A percentile compares a stretch with the other conserved stretches of the same genome.
Conservation (phyloP, 2,329 filamentous ascomycete genomes). For the Phoma herbarum region DNA sequence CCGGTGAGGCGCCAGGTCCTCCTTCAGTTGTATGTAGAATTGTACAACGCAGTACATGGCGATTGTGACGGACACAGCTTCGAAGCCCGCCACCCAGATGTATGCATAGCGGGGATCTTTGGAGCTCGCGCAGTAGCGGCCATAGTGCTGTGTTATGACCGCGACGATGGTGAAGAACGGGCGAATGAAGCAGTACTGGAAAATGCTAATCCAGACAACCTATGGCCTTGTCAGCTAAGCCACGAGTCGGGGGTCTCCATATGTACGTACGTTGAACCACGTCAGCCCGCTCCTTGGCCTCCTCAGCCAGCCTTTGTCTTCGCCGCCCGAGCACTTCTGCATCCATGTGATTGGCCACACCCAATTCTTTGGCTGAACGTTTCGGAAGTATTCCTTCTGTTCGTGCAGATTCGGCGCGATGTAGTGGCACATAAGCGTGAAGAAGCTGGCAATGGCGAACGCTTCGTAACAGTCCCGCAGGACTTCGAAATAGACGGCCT, state of each 20-base stretch:
- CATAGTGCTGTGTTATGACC: constrained; percentile 74
- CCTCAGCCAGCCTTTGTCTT: constrained; percentile 71
- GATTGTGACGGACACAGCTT: constrained; percentile 75
- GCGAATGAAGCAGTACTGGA: constrained; percentile 85
- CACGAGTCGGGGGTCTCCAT: not conserved
- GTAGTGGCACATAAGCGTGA: constrained; percentile 82
- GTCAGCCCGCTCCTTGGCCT: constrained; percentile 83
- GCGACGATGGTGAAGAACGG: constrained; percentile 82
- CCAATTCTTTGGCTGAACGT: constrained; percentile 74
- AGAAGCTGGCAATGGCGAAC: constrained; percentile 87
- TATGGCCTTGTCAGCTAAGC: constrained; percentile 40
- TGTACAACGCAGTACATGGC: constrained; percentile 92
- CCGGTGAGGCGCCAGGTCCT: constrained; percentile 71
- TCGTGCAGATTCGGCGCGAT: constrained; percentile 78
- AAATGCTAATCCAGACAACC: constrained; percentile 81
- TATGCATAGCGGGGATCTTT: constrained; percentile 82
- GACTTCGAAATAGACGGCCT: constrained; percentile 82
- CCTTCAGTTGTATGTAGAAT: constrained; percentile 80
- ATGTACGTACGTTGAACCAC: constrained; percentile 76
- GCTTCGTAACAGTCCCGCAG: constrained; percentile 88
- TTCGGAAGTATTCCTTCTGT: constrained; percentile 83
- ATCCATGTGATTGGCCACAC: constrained; percentile 77
- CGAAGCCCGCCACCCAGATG: constrained; percentile 80
- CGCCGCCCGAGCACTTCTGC: constrained; percentile 73
- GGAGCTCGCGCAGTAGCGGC: constrained; percentile 79